Conservation (phyloP, 2,329 filamentous ascomycete genomes). For the Cladobotryum mycophilum region DNA sequence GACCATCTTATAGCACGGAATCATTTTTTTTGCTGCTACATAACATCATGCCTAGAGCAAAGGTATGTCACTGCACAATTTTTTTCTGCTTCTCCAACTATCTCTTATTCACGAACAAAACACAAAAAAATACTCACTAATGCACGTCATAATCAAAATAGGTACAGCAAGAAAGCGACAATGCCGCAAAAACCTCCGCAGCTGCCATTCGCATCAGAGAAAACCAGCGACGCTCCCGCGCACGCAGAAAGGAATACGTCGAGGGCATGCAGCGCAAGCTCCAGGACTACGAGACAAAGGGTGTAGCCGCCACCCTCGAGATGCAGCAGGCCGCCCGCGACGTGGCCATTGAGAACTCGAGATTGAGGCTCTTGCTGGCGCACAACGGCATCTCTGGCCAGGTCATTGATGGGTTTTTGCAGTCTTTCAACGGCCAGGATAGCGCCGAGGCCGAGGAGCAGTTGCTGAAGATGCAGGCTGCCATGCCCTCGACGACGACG, state of each 20-base stretch:
- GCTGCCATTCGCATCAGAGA: slow-evolving; percentile 38
- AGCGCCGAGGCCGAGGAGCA: slow-evolving; percentile 19
- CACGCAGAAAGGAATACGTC: slow-evolving; percentile 44
- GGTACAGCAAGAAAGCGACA: slow-evolving; percentile 8
- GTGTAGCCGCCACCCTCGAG: slow-evolving; percentile 43
- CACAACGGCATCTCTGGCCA: slow-evolving; percentile 32
- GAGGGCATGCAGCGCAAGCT: slow-evolving; percentile 41
- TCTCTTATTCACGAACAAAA: not conserved
- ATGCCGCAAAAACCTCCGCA: slow-evolving; percentile 21
- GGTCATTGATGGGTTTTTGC: slow-evolving; percentile 36
- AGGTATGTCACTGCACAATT: slow-evolving; percentile 12
- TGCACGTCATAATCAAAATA: not conserved
- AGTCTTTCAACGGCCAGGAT: slow-evolving; percentile 28
- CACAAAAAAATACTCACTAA: not conserved
- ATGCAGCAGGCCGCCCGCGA: slow-evolving; percentile 48
- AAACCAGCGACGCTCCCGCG: slow-evolving; percentile 48
- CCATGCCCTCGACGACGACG: not conserved
- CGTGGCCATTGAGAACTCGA: slow-evolving; percentile 43
- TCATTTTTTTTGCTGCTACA: not conserved
- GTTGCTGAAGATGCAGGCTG: slow-evolving; percentile 5
- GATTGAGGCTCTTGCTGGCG: slow-evolving; percentile 37
- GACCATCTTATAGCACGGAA: too few species aligned
- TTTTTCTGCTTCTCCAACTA: not conserved
- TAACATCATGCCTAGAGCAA: slow-evolving; percentile 16
- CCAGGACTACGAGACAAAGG: slow-evolving; percentile 41